Evolutionary conservation across 2,329 filamentous ascomycete genomes (phyloP).

Genomic region (Pseudocercospora pini-densiflorae): DNA sequence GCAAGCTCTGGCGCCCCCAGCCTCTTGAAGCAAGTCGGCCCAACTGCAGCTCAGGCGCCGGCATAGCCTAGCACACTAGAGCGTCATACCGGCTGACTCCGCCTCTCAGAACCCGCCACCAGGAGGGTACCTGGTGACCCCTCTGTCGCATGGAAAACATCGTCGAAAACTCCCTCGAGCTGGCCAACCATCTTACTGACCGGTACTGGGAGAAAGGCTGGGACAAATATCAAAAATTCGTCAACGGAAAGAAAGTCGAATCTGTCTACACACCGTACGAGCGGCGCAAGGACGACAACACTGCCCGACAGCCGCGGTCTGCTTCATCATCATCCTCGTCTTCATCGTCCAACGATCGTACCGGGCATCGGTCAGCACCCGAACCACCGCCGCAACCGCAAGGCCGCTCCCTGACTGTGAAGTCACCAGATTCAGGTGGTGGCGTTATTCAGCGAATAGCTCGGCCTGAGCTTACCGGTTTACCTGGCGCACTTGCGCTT

Average conservation of each 20-base stretch:
- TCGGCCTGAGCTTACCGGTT: constrained; percentile 10
- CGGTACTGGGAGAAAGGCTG: constrained; percentile 36
- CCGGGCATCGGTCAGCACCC: constrained; percentile 14
- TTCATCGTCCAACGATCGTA: constrained; percentile 15
- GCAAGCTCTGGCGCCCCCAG: constrained; percentile 6
- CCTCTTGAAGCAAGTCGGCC: constrained; percentile 17
- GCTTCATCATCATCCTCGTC: constrained; percentile 11
- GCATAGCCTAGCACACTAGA: constrained; percentile 2
- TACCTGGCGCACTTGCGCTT: constrained; percentile 10
- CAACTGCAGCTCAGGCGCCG: background rate
- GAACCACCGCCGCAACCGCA: background rate
- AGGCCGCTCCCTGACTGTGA: constrained; percentile 21
- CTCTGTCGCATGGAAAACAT: constrained; percentile 26
- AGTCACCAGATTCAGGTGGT: constrained; percentile 23
- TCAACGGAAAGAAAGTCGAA: constrained; percentile 29
- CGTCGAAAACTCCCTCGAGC: constrained; percentile 35
- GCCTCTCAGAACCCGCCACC: constrained; percentile 20
- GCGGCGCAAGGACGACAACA: background rate
- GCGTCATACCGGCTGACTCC: constrained; percentile 14
- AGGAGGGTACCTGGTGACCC: background rate
- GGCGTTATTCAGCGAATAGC: constrained; percentile 10
- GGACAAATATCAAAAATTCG: constrained; percentile 27
- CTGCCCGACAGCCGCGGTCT: constrained; percentile 1
- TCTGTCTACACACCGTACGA: constrained; percentile 16
- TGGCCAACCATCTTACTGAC: constrained; percentile 31